Conservation (phyloP, 108 stramenopile species). For the Epithemia pelagica region DNA sequence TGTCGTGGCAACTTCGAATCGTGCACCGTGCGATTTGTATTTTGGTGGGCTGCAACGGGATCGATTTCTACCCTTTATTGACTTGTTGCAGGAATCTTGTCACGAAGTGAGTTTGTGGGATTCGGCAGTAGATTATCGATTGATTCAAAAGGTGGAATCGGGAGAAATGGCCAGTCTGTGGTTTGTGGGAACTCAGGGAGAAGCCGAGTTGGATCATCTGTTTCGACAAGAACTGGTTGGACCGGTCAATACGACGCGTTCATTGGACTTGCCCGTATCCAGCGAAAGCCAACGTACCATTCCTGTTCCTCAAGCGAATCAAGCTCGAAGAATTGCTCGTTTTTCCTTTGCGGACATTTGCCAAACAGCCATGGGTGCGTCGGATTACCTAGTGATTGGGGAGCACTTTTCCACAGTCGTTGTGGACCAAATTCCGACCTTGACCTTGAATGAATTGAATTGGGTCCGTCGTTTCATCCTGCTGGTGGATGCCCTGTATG, state of each 20-base stretch:
- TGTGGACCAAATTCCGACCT: conserved; percentile 69
- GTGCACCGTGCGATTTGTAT: conserved; percentile 90
- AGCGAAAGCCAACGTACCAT: conserved; percentile 56
- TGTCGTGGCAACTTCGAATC: conserved; percentile 90
- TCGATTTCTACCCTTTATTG: conserved; percentile 94
- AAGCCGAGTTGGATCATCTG: conserved; percentile 24
- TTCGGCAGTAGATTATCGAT: conserved; percentile 76
- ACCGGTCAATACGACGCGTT: conserved; percentile 6
- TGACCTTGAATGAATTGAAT: conserved; percentile 78
- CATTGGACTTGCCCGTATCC: conserved; percentile 21
- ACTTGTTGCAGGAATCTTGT: conserved; percentile 56
- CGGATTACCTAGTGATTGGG: conserved; percentile 88
- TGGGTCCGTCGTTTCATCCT: conserved; percentile 78
- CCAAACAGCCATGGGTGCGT: conserved; percentile 77
- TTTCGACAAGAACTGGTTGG: conserved; percentile 39
- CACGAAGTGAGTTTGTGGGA: conserved; percentile 71
- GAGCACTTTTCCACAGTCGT: conserved; percentile 83
- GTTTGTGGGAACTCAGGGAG: conserved; percentile 13
- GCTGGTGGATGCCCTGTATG: conserved; percentile 79
- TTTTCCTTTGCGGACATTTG: conserved; percentile 90
- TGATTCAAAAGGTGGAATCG: conserved; percentile 29
- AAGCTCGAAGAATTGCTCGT: conserved; percentile 38
- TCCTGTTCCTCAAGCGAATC: conserved; percentile 43
- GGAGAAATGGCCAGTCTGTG: conserved; percentile 4
- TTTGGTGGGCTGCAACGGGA: conserved; percentile 92